These are phyloP conservation scores for Lavandula angustifolia DNA, from an alignment of 257 asterid species.

Conservation along the genomic window DNA sequence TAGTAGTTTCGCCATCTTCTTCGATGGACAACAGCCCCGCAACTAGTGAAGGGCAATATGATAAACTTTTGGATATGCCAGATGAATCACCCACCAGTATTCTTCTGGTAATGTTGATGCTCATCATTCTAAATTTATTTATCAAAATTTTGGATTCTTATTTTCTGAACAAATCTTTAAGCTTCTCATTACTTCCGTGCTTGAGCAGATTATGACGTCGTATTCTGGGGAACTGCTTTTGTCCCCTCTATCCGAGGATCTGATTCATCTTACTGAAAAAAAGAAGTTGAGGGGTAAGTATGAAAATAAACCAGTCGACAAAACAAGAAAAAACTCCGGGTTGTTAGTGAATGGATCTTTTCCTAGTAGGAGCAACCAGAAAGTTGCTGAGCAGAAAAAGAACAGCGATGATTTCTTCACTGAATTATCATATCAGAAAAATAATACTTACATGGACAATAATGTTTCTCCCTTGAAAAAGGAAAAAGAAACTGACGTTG, in stretches of 20 bases:
- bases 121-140: slow-evolving; percentile 26
- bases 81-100: slow-evolving; percentile 87
- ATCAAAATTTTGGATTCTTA: slow-evolving; percentile 20
- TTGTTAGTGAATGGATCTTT: slow-evolving; percentile 52
- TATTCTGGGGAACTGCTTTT: slow-evolving; percentile 54
- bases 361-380: slow-evolving; percentile 48
- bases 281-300: slow-evolving; percentile 45
- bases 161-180: slow-evolving; percentile 22
- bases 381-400: slow-evolving; percentile 46
- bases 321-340: slow-evolving; percentile 40
- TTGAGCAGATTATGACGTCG: slow-evolving; percentile 84
- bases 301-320: slow-evolving; percentile 45
- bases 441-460: slow-evolving; percentile 31
- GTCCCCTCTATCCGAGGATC: slow-evolving; percentile 79
- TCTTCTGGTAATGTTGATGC: slow-evolving; percentile 67
- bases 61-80: slow-evolving; percentile 44
- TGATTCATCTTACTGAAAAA: slow-evolving; percentile 49
- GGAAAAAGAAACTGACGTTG: slow-evolving; percentile 58
- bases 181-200: slow-evolving; percentile 23
- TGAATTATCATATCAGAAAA: slow-evolving; percentile 38
- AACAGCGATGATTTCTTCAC: slow-evolving; percentile 33
- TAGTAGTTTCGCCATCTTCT: slow-evolving; percentile 84
- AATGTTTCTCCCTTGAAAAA: slow-evolving; percentile 42
- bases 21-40: slow-evolving; percentile 74
- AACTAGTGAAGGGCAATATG: slow-evolving; percentile 56